Evolutionary conservation across 768 basidiomycete species (phyloP), one percentile per base, ranked within the genome.

Genomic region (Phaeotremella skinneri): DNA sequence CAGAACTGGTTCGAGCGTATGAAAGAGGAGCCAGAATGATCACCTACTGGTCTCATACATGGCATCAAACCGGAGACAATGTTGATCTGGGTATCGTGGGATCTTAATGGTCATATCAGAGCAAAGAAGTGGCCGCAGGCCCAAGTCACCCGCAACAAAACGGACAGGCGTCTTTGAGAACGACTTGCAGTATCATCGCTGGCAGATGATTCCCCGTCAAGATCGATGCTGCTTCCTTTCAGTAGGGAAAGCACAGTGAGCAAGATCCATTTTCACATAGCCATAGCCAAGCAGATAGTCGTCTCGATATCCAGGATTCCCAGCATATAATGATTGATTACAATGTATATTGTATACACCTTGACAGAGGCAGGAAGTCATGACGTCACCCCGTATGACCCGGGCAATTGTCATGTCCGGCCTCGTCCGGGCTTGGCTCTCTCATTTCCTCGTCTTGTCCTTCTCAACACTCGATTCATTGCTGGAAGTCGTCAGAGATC

Each of bases 91-190:
- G 45, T 20, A 52, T 60, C 5, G 58, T 60, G 11, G 59, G 77
- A 69, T 3, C 87, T 87, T 0, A 81, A 80, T 30, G 82, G 88
- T 0, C 69, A 89, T 48, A 76, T 90, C 49, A 85, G 37, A 9
- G 9, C 37, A 39, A 9, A 9, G 37, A 39, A 39, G 37, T 9
- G n/a, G n/a, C n/a, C n/a, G n/a, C n/a, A 39, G 37, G 37, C 9
- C 37, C 37, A 39, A 39, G n/a, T 39, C 37, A 39, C n/a, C 11
- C n/a, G 11, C 37, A 39, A 9, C 37, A 9, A n/a, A 39, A 39
- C n/a, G n/a, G n/a, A n/a, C n/a, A n/a, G n/a, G n/a, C n/a, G n/a
- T n/a, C n/a, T n/a, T n/a, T n/a, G n/a, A n/a, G n/a, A n/a, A n/a
- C n/a, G n/a, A n/a, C n/a, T n/a, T n/a, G n/a, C n/a, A n/a, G n/a